These are phyloP conservation scores for Biancaea sappan DNA, from an alignment of 306 rosid genomes.

Conservation along the genomic window DNA sequence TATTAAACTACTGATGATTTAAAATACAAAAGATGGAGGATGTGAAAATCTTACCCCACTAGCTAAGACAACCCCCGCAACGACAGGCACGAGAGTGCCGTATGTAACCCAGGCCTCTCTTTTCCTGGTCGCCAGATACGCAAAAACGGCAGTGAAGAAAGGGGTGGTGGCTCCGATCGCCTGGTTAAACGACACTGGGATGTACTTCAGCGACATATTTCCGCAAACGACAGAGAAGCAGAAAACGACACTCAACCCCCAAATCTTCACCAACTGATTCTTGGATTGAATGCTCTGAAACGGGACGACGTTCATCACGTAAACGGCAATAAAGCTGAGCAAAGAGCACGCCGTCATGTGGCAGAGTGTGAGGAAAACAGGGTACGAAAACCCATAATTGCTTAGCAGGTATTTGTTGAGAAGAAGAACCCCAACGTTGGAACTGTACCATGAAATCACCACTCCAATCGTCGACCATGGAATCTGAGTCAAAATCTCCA, in stretches of 20 bases:
- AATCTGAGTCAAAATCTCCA: constrained; percentile 18
- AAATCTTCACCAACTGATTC: constrained; percentile 35
- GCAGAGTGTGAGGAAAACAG: constrained; percentile 49
- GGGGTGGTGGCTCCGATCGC: constrained; percentile 53
- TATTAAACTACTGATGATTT: no score
- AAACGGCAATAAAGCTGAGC: constrained; percentile 41
- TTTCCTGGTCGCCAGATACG: constrained; percentile 30
- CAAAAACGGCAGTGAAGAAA: constrained; percentile 50
- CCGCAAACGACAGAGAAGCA: constrained; percentile 54
- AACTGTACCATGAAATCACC: constrained; percentile 42
- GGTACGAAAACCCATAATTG: constrained; percentile 43
- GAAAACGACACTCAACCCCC: constrained; percentile 38
- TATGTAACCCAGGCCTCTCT: constrained; percentile 54
- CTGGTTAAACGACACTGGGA: constrained; percentile 52
- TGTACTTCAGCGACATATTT: constrained; percentile 42
- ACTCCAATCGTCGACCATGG: constrained; percentile 45
- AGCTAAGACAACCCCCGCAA: constrained; percentile 46
- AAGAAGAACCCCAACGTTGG: constrained; percentile 49
- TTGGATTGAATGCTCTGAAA: constrained; percentile 39
- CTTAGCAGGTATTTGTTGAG: constrained; percentile 48
- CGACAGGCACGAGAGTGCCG: constrained; percentile 49
- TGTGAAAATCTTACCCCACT: constrained; percentile 33
- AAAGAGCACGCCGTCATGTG: constrained; percentile 50
- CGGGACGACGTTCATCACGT: constrained; percentile 39
- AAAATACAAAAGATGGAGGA: no score